These are phyloP conservation scores for Guyanaporus albipodus DNA, from an alignment of 768 basidiomycete species.

Conservation along the genomic window DNA sequence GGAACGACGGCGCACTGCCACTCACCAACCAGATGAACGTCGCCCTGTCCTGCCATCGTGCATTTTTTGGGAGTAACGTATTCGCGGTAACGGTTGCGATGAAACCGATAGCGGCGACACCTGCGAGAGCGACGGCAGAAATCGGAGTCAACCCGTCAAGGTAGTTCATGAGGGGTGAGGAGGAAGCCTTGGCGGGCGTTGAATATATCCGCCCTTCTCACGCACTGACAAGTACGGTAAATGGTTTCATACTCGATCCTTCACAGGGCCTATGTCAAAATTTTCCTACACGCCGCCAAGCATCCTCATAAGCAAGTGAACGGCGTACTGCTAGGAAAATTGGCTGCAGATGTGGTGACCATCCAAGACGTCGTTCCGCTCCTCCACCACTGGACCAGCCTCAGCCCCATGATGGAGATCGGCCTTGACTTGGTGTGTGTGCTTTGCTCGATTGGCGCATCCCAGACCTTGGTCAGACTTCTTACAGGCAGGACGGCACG, in stretches of 20 bases:
- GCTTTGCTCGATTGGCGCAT: background rate
- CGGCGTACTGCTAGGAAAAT: constrained; percentile 69
- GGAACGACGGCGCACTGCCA: constrained; percentile 3
- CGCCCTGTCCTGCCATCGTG: constrained; percentile 58
- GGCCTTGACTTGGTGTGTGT: constrained; percentile 70
- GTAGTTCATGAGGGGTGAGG: constrained; percentile 15
- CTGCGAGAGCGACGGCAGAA: constrained; percentile 61
- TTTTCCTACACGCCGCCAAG: constrained; percentile 77
- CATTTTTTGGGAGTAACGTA: constrained; percentile 57
- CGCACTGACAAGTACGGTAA: background rate
- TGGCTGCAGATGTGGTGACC: constrained; percentile 36
- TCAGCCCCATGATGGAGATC: constrained; percentile 85
- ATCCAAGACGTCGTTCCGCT: constrained; percentile 71
- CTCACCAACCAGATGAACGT: constrained; percentile 79
- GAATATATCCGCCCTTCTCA: background rate
- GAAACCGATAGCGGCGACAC: constrained; percentile 48
- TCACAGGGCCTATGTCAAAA: constrained; percentile 63
- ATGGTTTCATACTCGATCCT: constrained; percentile 50
- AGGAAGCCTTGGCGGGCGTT: no score
- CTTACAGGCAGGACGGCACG: constrained; percentile 55
- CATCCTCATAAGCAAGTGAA: constrained; percentile 73
- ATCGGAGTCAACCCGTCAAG: constrained; percentile 48
- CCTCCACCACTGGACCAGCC: constrained; percentile 79
- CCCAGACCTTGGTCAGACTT: background rate
- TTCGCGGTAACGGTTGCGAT: constrained; percentile 53